Conservation (phyloP, 495 filamentous ascomycete genomes). For the Xylaria castorea region DNA sequence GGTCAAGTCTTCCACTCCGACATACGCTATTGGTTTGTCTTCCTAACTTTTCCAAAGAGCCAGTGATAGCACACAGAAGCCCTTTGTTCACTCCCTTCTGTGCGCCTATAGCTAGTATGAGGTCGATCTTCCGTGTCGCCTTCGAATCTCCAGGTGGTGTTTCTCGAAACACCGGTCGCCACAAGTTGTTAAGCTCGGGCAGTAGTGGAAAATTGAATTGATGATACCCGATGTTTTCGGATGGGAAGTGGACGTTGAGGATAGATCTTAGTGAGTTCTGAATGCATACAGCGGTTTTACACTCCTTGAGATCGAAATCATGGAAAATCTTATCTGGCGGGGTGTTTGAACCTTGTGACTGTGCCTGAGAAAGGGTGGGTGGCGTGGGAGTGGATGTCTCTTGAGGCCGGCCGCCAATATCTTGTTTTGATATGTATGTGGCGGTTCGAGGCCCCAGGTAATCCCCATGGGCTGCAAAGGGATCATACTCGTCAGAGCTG, state of each 20-base stretch:
- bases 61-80: slow-evolving; percentile 42
- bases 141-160: slow-evolving; percentile 30
- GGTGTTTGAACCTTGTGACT: slow-evolving; percentile 17
- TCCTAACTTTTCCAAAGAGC: slow-evolving; percentile 52
- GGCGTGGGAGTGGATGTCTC: slow-evolving; percentile 26
- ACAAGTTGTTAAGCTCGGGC: slow-evolving; percentile 47
- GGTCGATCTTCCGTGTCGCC: slow-evolving; percentile 43
- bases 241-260: slow-evolving; percentile 45
- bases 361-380: slow-evolving; percentile 39
- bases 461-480: slow-evolving; percentile 35
- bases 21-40: slow-evolving; percentile 42
- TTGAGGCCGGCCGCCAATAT: slow-evolving; percentile 20
- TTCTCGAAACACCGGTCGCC: slow-evolving; percentile 50
- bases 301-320: slow-evolving; percentile 40
- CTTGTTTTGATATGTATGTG: slow-evolving; percentile 24
- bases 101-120: slow-evolving; percentile 53
- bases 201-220: slow-evolving; percentile 46
- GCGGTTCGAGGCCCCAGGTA: slow-evolving; percentile 19
- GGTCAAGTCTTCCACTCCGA: slow-evolving; percentile 49
- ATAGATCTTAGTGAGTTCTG: slow-evolving; percentile 53
- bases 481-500: slow-evolving; percentile 41
- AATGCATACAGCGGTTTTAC: slow-evolving; percentile 48
- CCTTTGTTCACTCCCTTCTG: slow-evolving; percentile 47
- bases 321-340: slow-evolving; percentile 39
- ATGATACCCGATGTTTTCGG: slow-evolving; percentile 43